A percentile compares a stretch with the other conserved stretches of the same genome.
phyloP scores from a whole-genome alignment of 2,329 filamentous ascomycete species.

The Raffaelea ambrosiae region DNA sequence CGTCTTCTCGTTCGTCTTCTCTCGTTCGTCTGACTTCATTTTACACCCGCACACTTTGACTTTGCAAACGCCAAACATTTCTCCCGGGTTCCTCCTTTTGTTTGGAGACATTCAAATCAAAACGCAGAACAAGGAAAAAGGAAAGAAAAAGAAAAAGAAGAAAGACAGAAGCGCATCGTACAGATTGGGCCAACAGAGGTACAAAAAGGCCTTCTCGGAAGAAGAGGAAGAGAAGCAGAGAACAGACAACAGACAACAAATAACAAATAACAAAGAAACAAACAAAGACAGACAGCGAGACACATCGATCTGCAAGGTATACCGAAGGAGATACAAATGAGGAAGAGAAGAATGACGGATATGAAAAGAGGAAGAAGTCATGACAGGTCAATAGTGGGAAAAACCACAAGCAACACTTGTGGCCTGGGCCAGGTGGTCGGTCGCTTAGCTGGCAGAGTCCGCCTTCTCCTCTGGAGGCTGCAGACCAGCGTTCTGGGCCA shows the following conservation, averaged over 20 bases:
- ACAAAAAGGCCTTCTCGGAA: neutral
- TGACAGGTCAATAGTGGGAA: neutral
- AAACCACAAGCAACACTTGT: neutral
- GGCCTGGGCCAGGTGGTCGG: neutral
- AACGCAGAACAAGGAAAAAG: neutral
- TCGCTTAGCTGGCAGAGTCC: conserved; percentile 19
- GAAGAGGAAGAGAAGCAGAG: too few species aligned
- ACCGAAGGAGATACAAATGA: neutral
- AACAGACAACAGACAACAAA: neutral
- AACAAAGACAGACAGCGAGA: neutral
- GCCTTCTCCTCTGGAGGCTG: conserved; percentile 29
- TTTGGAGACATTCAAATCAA: too few species aligned
- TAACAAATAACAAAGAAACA: neutral
- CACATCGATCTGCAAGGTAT: neutral
- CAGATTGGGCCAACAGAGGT: neutral
- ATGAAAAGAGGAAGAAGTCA: too few species aligned
- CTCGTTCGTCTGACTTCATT: too few species aligned
- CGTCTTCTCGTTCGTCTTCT: too few species aligned
- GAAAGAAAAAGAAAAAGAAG: neutral
- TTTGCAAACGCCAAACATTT: neutral
- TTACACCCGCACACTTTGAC: too few species aligned
- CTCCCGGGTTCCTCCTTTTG: neutral
- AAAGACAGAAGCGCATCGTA: neutral
- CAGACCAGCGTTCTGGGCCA: conserved; percentile 52
- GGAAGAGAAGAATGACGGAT: conserved; percentile 10